Evolutionary conservation across 2,329 filamentous ascomycete genomes (phyloP), one percentile per base, ranked within the genome.

Genomic region (Colletotrichum limetticola): DNA sequence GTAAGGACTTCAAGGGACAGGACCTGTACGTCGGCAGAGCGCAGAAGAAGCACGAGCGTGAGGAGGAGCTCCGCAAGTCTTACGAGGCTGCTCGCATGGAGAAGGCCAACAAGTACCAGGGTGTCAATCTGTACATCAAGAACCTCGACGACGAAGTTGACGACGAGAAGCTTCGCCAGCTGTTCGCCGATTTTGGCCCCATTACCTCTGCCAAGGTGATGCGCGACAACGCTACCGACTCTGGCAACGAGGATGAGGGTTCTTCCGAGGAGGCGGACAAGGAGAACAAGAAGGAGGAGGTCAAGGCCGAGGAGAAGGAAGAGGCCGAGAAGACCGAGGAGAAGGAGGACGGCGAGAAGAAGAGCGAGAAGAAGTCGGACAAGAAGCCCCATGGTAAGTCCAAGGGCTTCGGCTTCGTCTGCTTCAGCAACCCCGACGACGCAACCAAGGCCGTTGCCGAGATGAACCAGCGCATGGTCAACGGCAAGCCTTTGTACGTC

Each of bases 131-230:
- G 62, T 99, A 99, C 88, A 97, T 99, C 87, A 99, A 99, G 92
- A 99, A 99, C 86, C 89, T 99, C 74, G 93, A 95, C 77, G 97
- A 99, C 78, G 97, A 98, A 74, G 91, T 99, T 77, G 97, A 99
- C 81, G 97, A 99, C 79, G 97, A 99, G 80, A 98, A 98, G 90
- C 91, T 99, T 75, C 95, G 97, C 79, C 92, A 95, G 80, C 93
- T 98, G 83, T 99, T 99, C 85, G 87, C 92, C 80, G 90, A 95
- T 77, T 98, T 94, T 80, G 97, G 97, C 75, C 94, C 94, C 79
- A 98, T 99, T 85, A 99, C 97, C 74, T 98, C 97, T 49, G 96
- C 97, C 80, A 98, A 98, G 92, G 96, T 99, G 79, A 99, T 99
- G 97, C 95, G 97, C 78, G 97, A 99, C 80, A 91, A 89, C 66